phyloP scores from a whole-genome alignment of 2,329 filamentous ascomycete genomes.

The Rhytidhysteron rufulum region DNA sequence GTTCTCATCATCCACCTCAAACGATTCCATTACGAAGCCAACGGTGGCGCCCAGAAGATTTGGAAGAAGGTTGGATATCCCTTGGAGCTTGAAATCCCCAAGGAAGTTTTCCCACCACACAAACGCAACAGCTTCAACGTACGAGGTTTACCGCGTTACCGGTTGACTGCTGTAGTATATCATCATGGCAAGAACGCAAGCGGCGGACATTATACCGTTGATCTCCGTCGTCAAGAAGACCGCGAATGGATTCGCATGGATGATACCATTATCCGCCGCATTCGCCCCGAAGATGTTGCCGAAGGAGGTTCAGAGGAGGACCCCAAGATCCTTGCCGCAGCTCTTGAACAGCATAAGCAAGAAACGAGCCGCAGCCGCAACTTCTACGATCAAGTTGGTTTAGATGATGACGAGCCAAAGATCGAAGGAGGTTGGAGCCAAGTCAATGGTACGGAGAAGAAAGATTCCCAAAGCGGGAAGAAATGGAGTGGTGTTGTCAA shows the following conservation, averaged over 20 bases:
- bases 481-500: constrained; percentile 64
- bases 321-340: constrained; percentile 62
- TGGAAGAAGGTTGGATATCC: constrained; percentile 98
- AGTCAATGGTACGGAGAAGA: constrained; percentile 61
- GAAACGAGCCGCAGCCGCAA: constrained; percentile 57
- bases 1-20: constrained; percentile 94
- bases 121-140: constrained; percentile 63
- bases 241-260: constrained; percentile 94
- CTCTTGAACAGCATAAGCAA: constrained; percentile 64
- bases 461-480: constrained; percentile 59
- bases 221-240: constrained; percentile 90
- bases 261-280: constrained; percentile 82
- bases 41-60: constrained; percentile 88
- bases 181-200: constrained; percentile 97
- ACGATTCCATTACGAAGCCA: constrained; percentile 91
- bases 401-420: constrained; percentile 60
- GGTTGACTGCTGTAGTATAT: constrained; percentile 86
- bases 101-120: constrained; percentile 77
- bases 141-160: constrained; percentile 75
- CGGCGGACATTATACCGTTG: constrained; percentile 96
- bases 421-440: constrained; percentile 76
- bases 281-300: constrained; percentile 84
- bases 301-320: constrained; percentile 80
- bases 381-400: constrained; percentile 63
- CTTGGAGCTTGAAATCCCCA: constrained; percentile 87